Conservation (phyloP, 2,329 filamentous ascomycete species). For the Lomentospora prolificans region DNA sequence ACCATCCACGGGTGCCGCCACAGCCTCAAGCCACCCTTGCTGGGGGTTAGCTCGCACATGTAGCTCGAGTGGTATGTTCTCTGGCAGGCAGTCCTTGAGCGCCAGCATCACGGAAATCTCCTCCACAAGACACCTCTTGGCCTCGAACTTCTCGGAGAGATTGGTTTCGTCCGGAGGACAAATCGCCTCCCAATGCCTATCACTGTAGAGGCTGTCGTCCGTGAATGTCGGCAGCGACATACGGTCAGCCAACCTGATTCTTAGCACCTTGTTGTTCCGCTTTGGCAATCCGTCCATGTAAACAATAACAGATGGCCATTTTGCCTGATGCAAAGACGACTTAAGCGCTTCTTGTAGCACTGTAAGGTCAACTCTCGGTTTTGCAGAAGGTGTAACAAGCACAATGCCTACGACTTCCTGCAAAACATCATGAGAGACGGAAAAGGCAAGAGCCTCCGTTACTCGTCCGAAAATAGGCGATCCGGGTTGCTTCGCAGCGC, state of each 20-base stretch:
- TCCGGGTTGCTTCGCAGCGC: slow-evolving; percentile 28
- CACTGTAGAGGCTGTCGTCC: slow-evolving; percentile 31
- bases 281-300: slow-evolving; percentile 48
- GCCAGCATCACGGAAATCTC: slow-evolving; percentile 16
- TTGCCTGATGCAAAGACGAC: slow-evolving; percentile 38
- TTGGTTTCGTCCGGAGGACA: slow-evolving; percentile 39
- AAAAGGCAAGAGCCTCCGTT: slow-evolving; percentile 41
- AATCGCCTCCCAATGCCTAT: slow-evolving; percentile 37
- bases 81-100: slow-evolving; percentile 11
- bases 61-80: slow-evolving; percentile 8
- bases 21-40: slow-evolving; percentile 9
- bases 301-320: slow-evolving; percentile 39
- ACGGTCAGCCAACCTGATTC: slow-evolving; percentile 40
- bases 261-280: slow-evolving; percentile 47
- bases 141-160: slow-evolving; percentile 29
- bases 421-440: slow-evolving; percentile 38
- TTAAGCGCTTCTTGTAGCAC: slow-evolving; percentile 36
- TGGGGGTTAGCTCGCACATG: slow-evolving; percentile 9
- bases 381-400: slow-evolving; percentile 34
- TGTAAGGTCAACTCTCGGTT: slow-evolving; percentile 35
- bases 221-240: slow-evolving; percentile 32
- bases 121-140: slow-evolving; percentile 23
- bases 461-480: slow-evolving; percentile 37
- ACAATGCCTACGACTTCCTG: slow-evolving; percentile 47
- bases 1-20: background rate